A percentile compares a stretch with the other conserved stretches of the same genome.
Conservation (phyloP, 2,329 filamentous ascomycete genomes). For the Monosporascus sp. region DNA sequence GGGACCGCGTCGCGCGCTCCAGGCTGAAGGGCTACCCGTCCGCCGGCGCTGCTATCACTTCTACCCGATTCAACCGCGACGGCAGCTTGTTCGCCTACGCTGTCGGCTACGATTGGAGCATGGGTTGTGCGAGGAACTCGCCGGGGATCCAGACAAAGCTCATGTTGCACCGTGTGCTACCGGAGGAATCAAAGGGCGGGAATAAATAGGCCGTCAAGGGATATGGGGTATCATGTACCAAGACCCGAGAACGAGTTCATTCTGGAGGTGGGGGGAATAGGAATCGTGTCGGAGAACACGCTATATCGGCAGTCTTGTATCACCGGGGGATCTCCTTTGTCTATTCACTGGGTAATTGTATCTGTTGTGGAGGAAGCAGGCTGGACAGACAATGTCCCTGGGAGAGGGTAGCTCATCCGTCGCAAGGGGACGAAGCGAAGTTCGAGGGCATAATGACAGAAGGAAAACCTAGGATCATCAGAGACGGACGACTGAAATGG, state of each 20-base stretch:
- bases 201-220: not conserved
- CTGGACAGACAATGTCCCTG: not conserved
- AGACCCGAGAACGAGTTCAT: too few relatives aligned
- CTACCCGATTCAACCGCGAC: constrained; percentile 56
- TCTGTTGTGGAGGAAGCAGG: not conserved
- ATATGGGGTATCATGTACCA: not conserved
- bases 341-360: not conserved
- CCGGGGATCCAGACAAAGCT: constrained; percentile 19
- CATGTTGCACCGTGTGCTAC: constrained; percentile 22
- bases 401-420: not conserved
- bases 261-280: not conserved
- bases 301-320: constrained; percentile 4
- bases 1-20: constrained; percentile 50
- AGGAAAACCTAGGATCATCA: too few relatives aligned
- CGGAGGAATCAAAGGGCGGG: constrained; percentile 13
- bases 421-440: not conserved
- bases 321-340: constrained; percentile 10
- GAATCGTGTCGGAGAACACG: not conserved
- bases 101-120: constrained; percentile 69
- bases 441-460: too few relatives aligned
- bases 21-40: constrained; percentile 49
- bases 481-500: too few relatives aligned
- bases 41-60: constrained; percentile 54
- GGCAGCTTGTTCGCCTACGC: constrained; percentile 57
- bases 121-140: constrained; percentile 44